Evolutionary conservation across 192 early-diverging fungal genomes (phyloP).

Genomic region (Backusella sp.): DNA sequence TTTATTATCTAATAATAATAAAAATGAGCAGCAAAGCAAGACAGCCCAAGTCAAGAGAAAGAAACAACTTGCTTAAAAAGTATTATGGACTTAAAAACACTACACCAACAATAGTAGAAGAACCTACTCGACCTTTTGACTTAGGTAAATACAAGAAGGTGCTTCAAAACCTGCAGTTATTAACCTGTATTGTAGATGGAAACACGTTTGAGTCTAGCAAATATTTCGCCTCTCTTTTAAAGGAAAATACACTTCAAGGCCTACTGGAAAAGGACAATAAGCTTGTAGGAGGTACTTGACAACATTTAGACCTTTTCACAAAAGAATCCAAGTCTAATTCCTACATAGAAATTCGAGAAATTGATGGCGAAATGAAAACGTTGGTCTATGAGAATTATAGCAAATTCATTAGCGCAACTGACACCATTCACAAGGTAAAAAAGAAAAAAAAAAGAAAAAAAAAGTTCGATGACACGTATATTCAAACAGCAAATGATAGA

Average conservation of each 20-base stretch:
- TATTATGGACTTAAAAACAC: constrained; percentile 44
- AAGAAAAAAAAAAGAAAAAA: too few species aligned
- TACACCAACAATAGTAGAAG: constrained; percentile 31
- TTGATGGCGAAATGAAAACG: constrained; percentile 97
- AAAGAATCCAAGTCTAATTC: constrained; percentile 12
- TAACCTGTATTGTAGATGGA: constrained; percentile 46
- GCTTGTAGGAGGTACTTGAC: constrained; percentile 59
- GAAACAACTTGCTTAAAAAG: constrained; percentile 53
- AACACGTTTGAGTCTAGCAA: constrained; percentile 74
- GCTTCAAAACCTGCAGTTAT: background rate
- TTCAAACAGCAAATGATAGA: constrained; percentile 40
- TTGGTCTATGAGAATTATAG: constrained; percentile 98
- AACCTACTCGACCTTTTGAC: constrained; percentile 63
- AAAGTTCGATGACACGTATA: background rate
- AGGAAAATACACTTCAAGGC: constrained; percentile 63
- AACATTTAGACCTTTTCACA: background rate
- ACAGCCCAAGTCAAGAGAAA: constrained; percentile 11
- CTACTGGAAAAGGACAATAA: constrained; percentile 76
- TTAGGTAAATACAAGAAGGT: constrained; percentile 48
- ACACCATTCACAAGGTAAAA: constrained; percentile 73
- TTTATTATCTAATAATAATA: background rate
- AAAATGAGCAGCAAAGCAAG: background rate
- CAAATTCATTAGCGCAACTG: constrained; percentile 94
- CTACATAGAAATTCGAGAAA: constrained; percentile 68
- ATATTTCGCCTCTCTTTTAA: constrained; percentile 73